A percentile compares a stretch with the other conserved stretches of the same genome.
phyloP scores from a whole-genome alignment of 805 yeast genomes.

The Yarrowia bubula region DNA sequence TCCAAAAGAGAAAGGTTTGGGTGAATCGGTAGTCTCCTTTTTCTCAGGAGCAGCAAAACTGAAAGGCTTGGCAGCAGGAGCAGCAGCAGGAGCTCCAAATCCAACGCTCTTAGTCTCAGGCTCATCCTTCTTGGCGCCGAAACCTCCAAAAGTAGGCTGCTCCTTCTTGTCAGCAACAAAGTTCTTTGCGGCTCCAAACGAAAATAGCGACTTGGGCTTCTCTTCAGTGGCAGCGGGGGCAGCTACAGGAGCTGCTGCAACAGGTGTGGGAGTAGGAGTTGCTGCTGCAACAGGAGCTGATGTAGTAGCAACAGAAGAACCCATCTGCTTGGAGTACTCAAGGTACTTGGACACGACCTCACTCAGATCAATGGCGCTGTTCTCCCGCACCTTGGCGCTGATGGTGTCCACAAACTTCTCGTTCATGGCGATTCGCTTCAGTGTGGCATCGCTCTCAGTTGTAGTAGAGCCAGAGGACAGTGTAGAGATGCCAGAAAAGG shows the following conservation, averaged over 20 bases:
- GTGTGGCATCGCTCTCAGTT: neutral
- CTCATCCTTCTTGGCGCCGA: neutral
- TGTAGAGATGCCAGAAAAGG: neutral
- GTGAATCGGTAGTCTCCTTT: neutral
- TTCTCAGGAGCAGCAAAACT: neutral
- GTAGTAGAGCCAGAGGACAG: neutral
- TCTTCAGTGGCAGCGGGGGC: neutral
- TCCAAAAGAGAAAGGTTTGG: slow-evolving; percentile 29
- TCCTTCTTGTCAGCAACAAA: neutral
- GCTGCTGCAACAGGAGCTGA: neutral
- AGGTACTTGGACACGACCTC: slow-evolving; percentile 58
- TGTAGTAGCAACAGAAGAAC: slow-evolving; percentile 10
- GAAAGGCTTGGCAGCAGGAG: neutral
- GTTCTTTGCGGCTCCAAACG: slow-evolving; percentile 21
- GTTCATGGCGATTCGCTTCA: slow-evolving; percentile 55
- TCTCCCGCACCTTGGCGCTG: slow-evolving; percentile 28
- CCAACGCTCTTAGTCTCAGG: no score
- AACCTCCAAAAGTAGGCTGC: neutral
- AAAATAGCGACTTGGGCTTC: slow-evolving; percentile 9
- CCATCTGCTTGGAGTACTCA: slow-evolving; percentile 48
- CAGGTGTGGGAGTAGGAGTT: neutral
- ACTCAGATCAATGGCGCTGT: slow-evolving; percentile 50
- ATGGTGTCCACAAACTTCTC: slow-evolving; percentile 55
- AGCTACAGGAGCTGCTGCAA: neutral
- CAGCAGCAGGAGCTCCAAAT: neutral